Percentiles rank a stretch among this genome's conserved stretches.
These are phyloP conservation scores for Paramecium sonneborni DNA, from an alignment of 73 alveolate genomes.

Conservation along the genomic window DNA sequence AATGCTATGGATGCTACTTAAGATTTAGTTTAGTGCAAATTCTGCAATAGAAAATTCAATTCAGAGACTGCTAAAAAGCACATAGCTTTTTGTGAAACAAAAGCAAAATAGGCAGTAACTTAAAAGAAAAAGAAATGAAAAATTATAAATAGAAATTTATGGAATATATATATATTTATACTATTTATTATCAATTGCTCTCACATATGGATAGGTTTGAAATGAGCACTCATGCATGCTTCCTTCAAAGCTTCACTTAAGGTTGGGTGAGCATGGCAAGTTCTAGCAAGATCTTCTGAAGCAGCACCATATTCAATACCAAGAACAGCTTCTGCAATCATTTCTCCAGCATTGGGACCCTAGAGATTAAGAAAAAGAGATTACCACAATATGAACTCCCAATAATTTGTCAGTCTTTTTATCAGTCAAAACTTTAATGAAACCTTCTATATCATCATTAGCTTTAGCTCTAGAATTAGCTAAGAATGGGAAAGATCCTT, in stretches of 20 bases:
- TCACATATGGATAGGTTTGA: constrained; percentile 88
- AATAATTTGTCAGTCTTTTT: constrained; percentile 89
- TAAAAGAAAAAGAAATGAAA: not conserved
- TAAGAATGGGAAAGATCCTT: constrained; percentile 92
- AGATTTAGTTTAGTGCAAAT: constrained; percentile 64
- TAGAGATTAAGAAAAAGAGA: constrained; percentile 64
- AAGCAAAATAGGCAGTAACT: constrained; percentile 59
- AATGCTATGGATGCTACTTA: constrained; percentile 38
- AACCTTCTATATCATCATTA: constrained; percentile 93
- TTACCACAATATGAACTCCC: constrained; percentile 75
- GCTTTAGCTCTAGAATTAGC: constrained; percentile 97
- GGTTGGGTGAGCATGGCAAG: constrained; percentile 99
- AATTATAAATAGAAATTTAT: not conserved
- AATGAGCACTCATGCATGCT: constrained; percentile 93
- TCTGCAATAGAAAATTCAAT: constrained; percentile 72
- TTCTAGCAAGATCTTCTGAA: constrained; percentile 94
- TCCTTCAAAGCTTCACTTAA: constrained; percentile 95
- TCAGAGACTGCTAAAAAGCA: constrained; percentile 72
- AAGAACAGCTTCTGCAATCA: constrained; percentile 90
- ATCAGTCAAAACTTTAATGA: constrained; percentile 85
- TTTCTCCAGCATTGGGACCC: constrained; percentile 97
- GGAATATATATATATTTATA: not conserved
- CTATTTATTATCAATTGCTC: not conserved
- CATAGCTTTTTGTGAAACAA: constrained; percentile 70
- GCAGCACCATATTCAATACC: constrained; percentile 98